Base-by-base conservation (phyloP, 2,329 filamentous ascomycete genomes). In the Talaromyces sp. region DNA sequence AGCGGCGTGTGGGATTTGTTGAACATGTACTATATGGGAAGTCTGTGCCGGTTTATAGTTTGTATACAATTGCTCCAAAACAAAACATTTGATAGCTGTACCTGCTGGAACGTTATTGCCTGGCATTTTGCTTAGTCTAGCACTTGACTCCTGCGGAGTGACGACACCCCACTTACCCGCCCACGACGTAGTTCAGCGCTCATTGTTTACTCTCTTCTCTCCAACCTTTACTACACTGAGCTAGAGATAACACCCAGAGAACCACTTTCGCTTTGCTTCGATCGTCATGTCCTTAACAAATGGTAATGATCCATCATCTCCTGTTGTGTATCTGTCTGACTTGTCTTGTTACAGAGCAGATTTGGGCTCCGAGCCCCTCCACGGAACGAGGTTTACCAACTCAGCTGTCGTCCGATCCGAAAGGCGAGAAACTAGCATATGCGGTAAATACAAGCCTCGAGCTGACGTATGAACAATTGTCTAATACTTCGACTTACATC, bases 361-460 rank as follows among this genome's bases (percentile, higher is more conserved):
- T 96, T 73, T 90, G 96, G 78, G 95, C 93, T 54, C 90, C 95
- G 35, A 87, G 90, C 69, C 95, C 95, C 62, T 88, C 87, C 64
- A 97, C 94, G 33, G 88, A 87, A 64, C 88, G 95, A 70, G 94
- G 93, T 66, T 90, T 93, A 76, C 90, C 94, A 66, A 97, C 94
- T 13, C 92, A 92, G 74, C 88, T 99, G 59, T 96, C 92, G 43
- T 86, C 88, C 50, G 94, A 98, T 78, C 81, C 89, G 68, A 97
- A 96, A 79, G 94, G 95, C 70, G 90, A 97, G 81, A 87, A 92
- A 70, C 89, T 99, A 80, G 90, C 92, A 66, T 99, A 99, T 79
- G 92, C 94, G 67, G 93, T 96, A 84, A 89, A 79, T 61, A 15
- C 7, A 8, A 59, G 13, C 37, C 39, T 10, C 22, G n/a, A 22